Conservation (phyloP, 257 asterid genomes). For the Agastache rugosa region DNA sequence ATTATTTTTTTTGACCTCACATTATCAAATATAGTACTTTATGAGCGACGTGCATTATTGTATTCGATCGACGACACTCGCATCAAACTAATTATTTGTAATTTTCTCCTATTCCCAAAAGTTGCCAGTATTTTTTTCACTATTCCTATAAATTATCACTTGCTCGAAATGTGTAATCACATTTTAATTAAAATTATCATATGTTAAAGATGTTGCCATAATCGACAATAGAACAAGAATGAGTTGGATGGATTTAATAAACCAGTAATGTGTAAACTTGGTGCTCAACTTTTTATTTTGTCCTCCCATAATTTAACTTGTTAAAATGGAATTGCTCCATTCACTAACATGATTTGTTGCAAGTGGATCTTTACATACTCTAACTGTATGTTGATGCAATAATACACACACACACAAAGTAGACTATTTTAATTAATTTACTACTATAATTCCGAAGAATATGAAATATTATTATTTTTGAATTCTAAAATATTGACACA, state of each 20-base stretch:
- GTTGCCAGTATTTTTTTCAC: background rate
- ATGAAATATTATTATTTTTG: background rate
- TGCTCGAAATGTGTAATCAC: conserved; percentile 5
- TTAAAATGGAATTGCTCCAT: conserved; percentile 24
- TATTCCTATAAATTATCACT: background rate
- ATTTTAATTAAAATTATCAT: background rate
- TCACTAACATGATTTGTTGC: conserved; percentile 7
- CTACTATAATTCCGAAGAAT: background rate
- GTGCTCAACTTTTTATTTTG: conserved; percentile 38
- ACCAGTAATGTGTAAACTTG: conserved; percentile 34
- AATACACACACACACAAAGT: background rate
- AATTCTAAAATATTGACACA: background rate
- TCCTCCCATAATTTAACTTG: conserved; percentile 29
- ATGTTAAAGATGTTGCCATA: conserved; percentile 7
- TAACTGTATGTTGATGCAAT: background rate
- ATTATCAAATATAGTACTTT: background rate
- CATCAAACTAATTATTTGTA: conserved; percentile 8
- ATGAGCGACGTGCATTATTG: background rate
- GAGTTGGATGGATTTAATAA: conserved; percentile 27
- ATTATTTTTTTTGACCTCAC: background rate
- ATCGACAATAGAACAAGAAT: conserved; percentile 8
- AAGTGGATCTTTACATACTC: conserved; percentile 27
- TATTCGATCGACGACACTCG: background rate
- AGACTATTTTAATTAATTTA: background rate
- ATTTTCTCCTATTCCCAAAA: conserved; percentile 9